A percentile compares a stretch with the other conserved stretches of the same genome.
Conservation (phyloP, 2,329 filamentous ascomycete genomes). For the Epichloe coenophiala region DNA sequence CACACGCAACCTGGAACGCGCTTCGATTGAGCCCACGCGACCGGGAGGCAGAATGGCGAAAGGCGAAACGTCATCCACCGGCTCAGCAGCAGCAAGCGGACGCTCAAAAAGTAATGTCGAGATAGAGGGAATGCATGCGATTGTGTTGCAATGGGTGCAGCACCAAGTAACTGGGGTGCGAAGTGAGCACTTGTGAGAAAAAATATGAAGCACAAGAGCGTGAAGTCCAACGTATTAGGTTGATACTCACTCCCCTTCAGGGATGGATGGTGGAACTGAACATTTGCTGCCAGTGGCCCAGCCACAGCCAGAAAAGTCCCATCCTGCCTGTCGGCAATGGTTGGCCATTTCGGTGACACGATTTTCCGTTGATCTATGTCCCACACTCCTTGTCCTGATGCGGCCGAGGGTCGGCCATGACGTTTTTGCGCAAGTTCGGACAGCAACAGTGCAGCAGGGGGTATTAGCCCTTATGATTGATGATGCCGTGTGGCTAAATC, state of each 20-base stretch:
- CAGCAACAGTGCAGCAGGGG: no score
- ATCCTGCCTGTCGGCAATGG: background rate
- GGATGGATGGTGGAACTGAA: conserved; percentile 6
- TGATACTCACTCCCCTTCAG: conserved; percentile 4
- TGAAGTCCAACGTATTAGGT: conserved; percentile 3
- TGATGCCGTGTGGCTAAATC: background rate
- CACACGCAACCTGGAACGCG: conserved; percentile 10
- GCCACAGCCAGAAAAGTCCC: background rate
- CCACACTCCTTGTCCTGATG: background rate
- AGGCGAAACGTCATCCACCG: conserved; percentile 16
- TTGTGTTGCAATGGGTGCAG: conserved; percentile 5
- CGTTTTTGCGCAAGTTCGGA: no score
- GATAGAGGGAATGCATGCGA: conserved; percentile 6
- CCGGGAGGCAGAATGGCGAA: conserved; percentile 9
- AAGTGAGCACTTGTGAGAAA: conserved; percentile 3
- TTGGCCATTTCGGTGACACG: background rate
- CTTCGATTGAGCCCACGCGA: conserved; percentile 27
- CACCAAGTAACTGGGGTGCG: background rate
- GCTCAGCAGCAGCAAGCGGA: conserved; percentile 31
- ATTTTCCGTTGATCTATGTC: background rate
- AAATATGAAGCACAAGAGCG: conserved; percentile 2
- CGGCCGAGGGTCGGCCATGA: background rate
- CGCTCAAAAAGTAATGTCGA: background rate
- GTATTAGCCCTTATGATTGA: background rate
- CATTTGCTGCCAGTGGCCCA: conserved; percentile 1